A percentile compares a stretch with the other conserved stretches of the same genome.
phyloP scores from a whole-genome alignment of 352 stramenopile genomes.

The Plasmopara muralis region DNA sequence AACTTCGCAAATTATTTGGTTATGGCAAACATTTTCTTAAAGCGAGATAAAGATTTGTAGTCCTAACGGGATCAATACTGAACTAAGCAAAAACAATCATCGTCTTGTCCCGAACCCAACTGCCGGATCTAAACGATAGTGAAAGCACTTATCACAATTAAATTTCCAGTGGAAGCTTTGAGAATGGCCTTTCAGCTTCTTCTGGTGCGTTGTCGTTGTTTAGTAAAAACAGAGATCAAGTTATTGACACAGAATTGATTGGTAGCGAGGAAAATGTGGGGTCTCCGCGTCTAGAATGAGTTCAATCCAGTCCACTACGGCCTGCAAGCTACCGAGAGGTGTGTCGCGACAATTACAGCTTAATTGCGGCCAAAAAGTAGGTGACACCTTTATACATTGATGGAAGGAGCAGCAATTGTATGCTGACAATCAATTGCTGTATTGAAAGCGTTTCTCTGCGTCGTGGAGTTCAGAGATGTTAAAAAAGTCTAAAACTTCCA shows the following conservation, averaged over 20 bases:
- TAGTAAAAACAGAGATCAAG: neutral
- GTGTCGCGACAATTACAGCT: conserved; percentile 6
- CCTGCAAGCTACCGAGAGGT: neutral
- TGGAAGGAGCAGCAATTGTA: neutral
- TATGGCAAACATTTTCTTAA: too few species aligned
- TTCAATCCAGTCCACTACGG: conserved; percentile 3
- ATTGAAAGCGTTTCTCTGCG: conserved; percentile 19
- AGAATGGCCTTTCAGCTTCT: conserved; percentile 20
- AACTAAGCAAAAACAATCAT: neutral
- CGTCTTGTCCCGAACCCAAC: conserved; percentile 10
- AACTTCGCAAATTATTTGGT: too few species aligned
- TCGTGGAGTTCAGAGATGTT: conserved; percentile 26
- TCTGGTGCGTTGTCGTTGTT: conserved; percentile 10
- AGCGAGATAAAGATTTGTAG: too few species aligned
- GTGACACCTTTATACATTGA: neutral
- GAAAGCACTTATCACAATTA: conserved; percentile 10
- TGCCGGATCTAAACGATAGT: conserved; percentile 6
- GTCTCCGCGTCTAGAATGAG: conserved; percentile 4
- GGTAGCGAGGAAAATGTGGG: conserved; percentile 10
- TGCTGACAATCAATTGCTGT: neutral
- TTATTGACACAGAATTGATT: conserved; percentile 1
- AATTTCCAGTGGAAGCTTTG: conserved; percentile 2
- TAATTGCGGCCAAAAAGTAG: conserved; percentile 16
- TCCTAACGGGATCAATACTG: too few species aligned
- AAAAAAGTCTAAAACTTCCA: conserved; percentile 27